Conservation (phyloP, 2,329 filamentous ascomycete genomes). For the Dothiorella sarmentorum region DNA sequence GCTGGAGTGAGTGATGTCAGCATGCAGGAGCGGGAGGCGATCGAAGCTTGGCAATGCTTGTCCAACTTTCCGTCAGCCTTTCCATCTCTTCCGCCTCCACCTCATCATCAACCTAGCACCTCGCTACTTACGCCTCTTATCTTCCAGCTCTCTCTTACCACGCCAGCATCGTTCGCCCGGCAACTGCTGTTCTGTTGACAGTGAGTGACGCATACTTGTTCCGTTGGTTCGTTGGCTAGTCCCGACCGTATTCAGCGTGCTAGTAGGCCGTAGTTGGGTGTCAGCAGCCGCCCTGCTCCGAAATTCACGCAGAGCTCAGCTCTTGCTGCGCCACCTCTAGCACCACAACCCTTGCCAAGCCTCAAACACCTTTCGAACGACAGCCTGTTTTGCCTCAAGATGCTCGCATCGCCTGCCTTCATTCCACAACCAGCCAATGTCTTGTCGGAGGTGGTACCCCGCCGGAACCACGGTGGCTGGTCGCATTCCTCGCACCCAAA, state of each 20-base stretch:
- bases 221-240: neutral
- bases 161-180: too few relatives aligned
- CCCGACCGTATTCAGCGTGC: neutral
- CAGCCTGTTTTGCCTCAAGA: neutral
- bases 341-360: neutral
- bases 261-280: neutral
- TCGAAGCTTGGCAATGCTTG: conserved; percentile 4
- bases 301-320: neutral
- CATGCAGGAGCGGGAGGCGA: neutral
- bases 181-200: too few relatives aligned
- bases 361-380: neutral
- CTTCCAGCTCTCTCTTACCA: too few relatives aligned
- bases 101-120: neutral
- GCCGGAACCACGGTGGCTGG: too few relatives aligned
- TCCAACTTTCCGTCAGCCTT: neutral
- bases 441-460: too few relatives aligned
- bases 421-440: too few relatives aligned
- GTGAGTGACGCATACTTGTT: too few relatives aligned
- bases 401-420: too few relatives aligned
- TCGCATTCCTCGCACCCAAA: too few relatives aligned
- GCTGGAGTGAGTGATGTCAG: neutral
- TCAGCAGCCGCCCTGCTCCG: neutral
- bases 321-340: neutral
- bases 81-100: neutral
- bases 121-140: neutral